Conservation (phyloP, 768 basidiomycete species). For the Suillus placidus region DNA sequence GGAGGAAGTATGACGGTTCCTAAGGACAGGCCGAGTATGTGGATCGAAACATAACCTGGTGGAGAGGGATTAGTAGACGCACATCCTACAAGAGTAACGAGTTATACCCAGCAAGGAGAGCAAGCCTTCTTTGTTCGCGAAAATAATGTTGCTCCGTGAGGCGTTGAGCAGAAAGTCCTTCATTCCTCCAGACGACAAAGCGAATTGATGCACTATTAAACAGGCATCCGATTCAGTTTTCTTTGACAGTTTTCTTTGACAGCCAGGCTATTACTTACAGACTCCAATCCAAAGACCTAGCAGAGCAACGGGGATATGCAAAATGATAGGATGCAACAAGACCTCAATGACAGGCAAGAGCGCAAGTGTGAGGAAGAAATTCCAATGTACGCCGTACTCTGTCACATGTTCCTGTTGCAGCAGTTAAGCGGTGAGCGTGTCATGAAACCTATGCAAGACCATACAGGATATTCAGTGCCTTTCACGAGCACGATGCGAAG, state of each 20-base stretch:
- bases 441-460: constrained; percentile 22
- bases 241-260: too few relatives aligned
- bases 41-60: constrained; percentile 87
- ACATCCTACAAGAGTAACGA: background rate
- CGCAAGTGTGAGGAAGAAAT: constrained; percentile 95
- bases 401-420: constrained; percentile 83
- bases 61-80: background rate
- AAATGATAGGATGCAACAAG: constrained; percentile 66
- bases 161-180: constrained; percentile 67
- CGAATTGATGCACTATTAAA: constrained; percentile 69
- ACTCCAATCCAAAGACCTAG: constrained; percentile 64
- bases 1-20: constrained; percentile 84
- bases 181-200: constrained; percentile 57
- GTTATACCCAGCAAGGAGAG: constrained; percentile 69
- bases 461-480: constrained; percentile 90
- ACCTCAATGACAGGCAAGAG: constrained; percentile 75
- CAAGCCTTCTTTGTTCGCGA: constrained; percentile 91
- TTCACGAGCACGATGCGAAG: constrained; percentile 86
- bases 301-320: constrained; percentile 56
- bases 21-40: constrained; percentile 79
- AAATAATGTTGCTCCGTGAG: constrained; percentile 64
- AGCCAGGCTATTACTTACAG: constrained; percentile 41
- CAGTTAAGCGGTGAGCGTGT: constrained; percentile 15
- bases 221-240: background rate
- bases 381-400: constrained; percentile 98